A percentile compares a stretch with the other conserved stretches of the same genome.
These are phyloP conservation scores for Pascua sp. DNA, from an alignment of 1,284 basidiomycete genomes.

Conservation along the genomic window DNA sequence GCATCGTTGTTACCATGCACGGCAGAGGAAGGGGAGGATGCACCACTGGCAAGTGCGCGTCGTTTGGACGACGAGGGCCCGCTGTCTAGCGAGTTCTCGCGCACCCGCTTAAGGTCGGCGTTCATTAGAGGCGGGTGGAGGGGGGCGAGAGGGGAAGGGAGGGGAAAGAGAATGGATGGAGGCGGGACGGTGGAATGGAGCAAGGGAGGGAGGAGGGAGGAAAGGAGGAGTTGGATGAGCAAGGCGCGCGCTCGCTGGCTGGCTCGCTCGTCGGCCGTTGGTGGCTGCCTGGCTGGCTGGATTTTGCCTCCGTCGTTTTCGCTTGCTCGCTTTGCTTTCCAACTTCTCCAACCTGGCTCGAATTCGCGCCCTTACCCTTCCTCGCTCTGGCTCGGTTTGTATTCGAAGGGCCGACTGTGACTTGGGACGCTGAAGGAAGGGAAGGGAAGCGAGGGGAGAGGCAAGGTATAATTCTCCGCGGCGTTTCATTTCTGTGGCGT, in stretches of 20 bases:
- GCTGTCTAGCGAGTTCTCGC: conserved; percentile 37
- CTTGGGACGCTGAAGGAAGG: no score
- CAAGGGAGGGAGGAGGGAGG: not conserved
- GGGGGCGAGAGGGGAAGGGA: not conserved
- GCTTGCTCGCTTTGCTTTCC: no score
- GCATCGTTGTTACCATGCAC: not conserved
- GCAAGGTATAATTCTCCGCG: not conserved
- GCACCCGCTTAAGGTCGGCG: conserved; percentile 46
- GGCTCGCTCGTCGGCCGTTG: no score
- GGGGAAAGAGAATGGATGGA: not conserved
- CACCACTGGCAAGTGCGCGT: conserved; percentile 25
- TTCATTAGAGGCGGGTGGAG: conserved; percentile 30
- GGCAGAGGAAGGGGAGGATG: conserved; percentile 13
- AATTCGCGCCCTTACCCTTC: no score
- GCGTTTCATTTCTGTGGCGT: conserved; percentile 1
- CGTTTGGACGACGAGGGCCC: conserved; percentile 32
- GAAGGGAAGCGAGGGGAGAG: no score
- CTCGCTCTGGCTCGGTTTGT: no score
- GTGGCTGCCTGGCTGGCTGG: no score
- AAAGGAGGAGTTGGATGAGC: not conserved
- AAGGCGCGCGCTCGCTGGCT: not conserved
- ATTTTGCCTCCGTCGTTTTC: no score
- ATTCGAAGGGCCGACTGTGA: no score
- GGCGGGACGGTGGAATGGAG: not conserved
- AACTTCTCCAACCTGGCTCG: no score